A percentile compares a stretch with the other conserved stretches of the same genome.
phyloP scores from a whole-genome alignment of 2,329 filamentous ascomycete species.

The Neonectria coccinea region DNA sequence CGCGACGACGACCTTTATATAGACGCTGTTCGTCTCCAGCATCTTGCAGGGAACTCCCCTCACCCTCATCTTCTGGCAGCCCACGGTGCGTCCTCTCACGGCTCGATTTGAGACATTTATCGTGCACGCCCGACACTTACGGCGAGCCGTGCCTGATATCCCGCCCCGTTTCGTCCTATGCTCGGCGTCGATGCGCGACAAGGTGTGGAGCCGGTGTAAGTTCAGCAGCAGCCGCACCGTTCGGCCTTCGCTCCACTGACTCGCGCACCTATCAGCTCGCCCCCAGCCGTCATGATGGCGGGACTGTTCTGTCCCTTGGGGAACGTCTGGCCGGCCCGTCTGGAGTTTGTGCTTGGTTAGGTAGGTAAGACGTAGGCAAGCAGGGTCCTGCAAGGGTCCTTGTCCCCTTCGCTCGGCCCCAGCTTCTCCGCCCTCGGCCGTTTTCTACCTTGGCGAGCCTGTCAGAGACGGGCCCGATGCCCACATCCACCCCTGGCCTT shows the following conservation, averaged over 20 bases:
- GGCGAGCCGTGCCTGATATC: slow-evolving; percentile 1
- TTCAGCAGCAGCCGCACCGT: neutral
- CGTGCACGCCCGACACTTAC: neutral
- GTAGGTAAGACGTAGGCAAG: slow-evolving; percentile 2
- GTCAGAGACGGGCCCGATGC: neutral
- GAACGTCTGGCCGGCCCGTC: neutral
- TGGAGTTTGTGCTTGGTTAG: slow-evolving; percentile 2
- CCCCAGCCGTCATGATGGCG: neutral
- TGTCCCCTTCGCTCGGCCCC: neutral
- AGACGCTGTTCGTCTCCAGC: neutral
- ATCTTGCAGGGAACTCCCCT: neutral
- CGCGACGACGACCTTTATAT: neutral
- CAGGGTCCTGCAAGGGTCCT: neutral
- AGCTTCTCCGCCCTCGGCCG: slow-evolving; percentile 4
- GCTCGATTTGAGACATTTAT: slow-evolving; percentile 4
- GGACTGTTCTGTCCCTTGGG: neutral
- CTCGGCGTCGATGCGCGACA: slow-evolving; percentile 7
- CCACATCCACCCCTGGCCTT: neutral
- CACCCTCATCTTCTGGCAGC: neutral
- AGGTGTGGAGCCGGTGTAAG: slow-evolving; percentile 13
- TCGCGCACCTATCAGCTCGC: slow-evolving; percentile 10
- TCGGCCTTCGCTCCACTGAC: neutral
- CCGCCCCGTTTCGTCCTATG: slow-evolving; percentile 2
- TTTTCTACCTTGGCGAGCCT: slow-evolving; percentile 5
- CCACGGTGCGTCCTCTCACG: slow-evolving; percentile 2